phyloP scores from a whole-genome alignment of 805 yeast species.

The Candida maris region DNA sequence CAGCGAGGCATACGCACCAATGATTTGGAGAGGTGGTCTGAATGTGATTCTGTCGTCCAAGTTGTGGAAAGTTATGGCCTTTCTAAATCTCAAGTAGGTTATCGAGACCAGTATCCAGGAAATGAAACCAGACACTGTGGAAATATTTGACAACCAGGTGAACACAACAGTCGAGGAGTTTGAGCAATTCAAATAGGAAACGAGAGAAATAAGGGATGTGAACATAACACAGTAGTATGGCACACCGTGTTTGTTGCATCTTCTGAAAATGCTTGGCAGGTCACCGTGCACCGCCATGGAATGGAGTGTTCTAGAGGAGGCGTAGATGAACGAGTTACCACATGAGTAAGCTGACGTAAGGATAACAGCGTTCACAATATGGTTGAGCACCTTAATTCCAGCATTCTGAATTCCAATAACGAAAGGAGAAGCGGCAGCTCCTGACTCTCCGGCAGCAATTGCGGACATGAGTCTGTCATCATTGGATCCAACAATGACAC shows the following conservation, averaged over 20 bases:
- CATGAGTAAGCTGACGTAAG: constrained; percentile 51
- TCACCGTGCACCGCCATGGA: constrained; percentile 72
- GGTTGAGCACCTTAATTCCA: constrained; percentile 64
- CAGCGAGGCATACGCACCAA: constrained; percentile 50
- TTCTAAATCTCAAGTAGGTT: constrained; percentile 61
- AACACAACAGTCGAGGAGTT: constrained; percentile 57
- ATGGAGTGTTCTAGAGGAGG: constrained; percentile 69
- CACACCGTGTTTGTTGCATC: constrained; percentile 63
- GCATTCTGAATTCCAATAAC: constrained; percentile 78
- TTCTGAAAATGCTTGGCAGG: constrained; percentile 64
- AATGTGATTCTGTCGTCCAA: constrained; percentile 55
- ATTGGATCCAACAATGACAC: constrained; percentile 44
- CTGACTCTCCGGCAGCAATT: constrained; percentile 43
- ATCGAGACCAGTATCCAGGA: constrained; percentile 56
- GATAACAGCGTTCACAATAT: constrained; percentile 75
- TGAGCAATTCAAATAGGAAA: constrained; percentile 67
- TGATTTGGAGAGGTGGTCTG: constrained; percentile 54
- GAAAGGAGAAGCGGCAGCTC: constrained; percentile 83
- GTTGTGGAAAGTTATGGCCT: constrained; percentile 51
- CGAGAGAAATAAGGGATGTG: constrained; percentile 44
- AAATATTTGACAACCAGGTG: constrained; percentile 63
- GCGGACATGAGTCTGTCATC: constrained; percentile 41
- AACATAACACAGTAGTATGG: constrained; percentile 55
- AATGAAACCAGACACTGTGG: constrained; percentile 64
- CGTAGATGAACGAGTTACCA: constrained; percentile 72